A percentile compares a stretch with the other conserved stretches of the same genome.
These are phyloP conservation scores for Periconia sp. DNA, from an alignment of 2,329 filamentous ascomycete species.

Conservation along the genomic window DNA sequence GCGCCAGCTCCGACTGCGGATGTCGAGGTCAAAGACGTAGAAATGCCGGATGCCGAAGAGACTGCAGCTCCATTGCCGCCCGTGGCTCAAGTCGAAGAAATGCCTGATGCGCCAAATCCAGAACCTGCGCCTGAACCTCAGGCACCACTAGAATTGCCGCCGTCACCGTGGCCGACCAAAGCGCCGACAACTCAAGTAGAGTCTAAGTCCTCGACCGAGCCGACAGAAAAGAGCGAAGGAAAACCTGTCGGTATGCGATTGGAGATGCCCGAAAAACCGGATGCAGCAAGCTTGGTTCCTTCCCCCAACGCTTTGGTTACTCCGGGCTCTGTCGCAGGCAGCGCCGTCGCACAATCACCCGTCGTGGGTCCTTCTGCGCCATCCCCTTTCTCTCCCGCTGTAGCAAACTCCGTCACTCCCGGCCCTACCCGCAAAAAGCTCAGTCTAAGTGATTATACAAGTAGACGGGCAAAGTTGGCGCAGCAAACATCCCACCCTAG, in stretches of 20 bases:
- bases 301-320: constrained; percentile 20
- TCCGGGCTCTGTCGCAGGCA: constrained; percentile 25
- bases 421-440: constrained; percentile 52
- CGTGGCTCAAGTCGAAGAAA: constrained; percentile 30
- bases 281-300: constrained; percentile 18
- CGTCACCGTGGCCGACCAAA: constrained; percentile 33
- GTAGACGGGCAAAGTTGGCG: constrained; percentile 44
- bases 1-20: constrained; percentile 30
- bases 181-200: constrained; percentile 12
- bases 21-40: constrained; percentile 43
- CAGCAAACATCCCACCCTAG: constrained; percentile 27
- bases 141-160: constrained; percentile 35
- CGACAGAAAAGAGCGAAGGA: constrained; percentile 9
- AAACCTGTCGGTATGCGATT: constrained; percentile 28
- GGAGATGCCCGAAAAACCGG: constrained; percentile 32
- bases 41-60: constrained; percentile 49
- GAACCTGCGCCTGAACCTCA: constrained; percentile 12
- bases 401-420: constrained; percentile 46
- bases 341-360: constrained; percentile 33
- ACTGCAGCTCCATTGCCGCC: constrained; percentile 12
- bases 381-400: constrained; percentile 42
- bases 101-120: constrained; percentile 27
- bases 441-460: constrained; percentile 55
- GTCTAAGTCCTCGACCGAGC: constrained; percentile 13
- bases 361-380: constrained; percentile 14